Evolutionary conservation across 306 rosid genomes (phyloP), one percentile per base, ranked within the genome.

Genomic region (Senna siamea): DNA sequence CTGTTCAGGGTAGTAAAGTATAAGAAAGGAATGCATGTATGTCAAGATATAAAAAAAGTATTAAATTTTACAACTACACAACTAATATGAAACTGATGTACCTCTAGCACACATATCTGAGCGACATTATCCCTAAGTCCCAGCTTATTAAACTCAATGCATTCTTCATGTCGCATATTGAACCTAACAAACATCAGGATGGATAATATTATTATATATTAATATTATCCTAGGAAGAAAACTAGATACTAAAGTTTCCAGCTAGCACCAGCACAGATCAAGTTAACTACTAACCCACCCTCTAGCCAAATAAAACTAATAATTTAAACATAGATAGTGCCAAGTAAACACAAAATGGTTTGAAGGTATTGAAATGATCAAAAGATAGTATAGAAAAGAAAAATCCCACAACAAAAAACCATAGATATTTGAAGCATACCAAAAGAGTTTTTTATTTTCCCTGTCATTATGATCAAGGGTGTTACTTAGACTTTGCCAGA

Each of bases 111-210:
- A 81, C 97, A 89, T 84, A 94, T 85, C 81, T 94, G 95, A 48
- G 93, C 95, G 22, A 94, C 95, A 84, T 94, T 94, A 80, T 92
- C 96, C 78, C 99, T 88, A 30, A 94, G 97, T 76, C 99, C 97
- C 80, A 94, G 84, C 80, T 85, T 88, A 85, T 77, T 87, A 83
- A 85, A 94, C 81, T 92, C 97, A 34, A 94, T 87, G 87, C 56
- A 72, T 81, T 92, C 96, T 82, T 94, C 97, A 76, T 88, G 83
- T 61, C 89, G 76, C 83, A 94, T 78, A 35, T 82, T 91, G 90
- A 89, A 94, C 82, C 98, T 94, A 55, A 62, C 56, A 74, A 66
- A 76, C 35, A 69, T n/a, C 26, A 62, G 44, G 72, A 53, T 35
- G 68, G 20, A 37, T 35, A 56, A 52, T 14, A 59, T 69, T 68